Percentiles rank a stretch among this genome's conserved stretches.
Evolutionary conservation across 371 early-diverging fungal genomes (phyloP).

Genomic region (Mucor velutinosus): DNA sequence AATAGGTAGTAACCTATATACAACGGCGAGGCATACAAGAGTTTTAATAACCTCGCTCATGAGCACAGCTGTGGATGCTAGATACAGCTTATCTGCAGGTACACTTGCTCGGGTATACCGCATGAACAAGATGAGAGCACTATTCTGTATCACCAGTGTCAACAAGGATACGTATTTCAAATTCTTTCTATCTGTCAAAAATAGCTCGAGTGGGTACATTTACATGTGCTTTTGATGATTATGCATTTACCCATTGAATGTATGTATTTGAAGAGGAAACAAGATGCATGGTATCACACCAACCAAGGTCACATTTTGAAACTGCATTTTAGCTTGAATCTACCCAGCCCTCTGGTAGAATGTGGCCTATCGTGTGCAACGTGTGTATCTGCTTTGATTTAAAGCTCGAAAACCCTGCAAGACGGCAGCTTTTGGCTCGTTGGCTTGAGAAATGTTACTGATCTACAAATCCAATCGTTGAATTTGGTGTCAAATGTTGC

Average conservation of each 20-base stretch:
- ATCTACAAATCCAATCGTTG: too few relatives aligned
- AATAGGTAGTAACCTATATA: conserved; percentile 31
- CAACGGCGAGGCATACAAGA: conserved; percentile 64
- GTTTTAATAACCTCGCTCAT: conserved; percentile 86
- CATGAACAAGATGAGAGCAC: conserved; percentile 82
- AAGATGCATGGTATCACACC: not conserved
- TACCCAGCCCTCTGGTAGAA: not conserved
- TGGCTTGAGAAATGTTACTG: too few relatives aligned
- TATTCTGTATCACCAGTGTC: conserved; percentile 88
- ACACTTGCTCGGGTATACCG: conserved; percentile 71
- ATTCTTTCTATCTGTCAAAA: not conserved
- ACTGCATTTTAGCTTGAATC: not conserved
- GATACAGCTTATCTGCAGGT: conserved; percentile 56
- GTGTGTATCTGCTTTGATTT: too few relatives aligned
- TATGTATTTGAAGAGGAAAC: not conserved
- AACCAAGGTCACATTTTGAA: not conserved
- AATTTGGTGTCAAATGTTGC: not conserved
- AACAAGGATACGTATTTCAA: conserved; percentile 74
- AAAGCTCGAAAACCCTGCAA: too few relatives aligned
- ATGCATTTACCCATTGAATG: not conserved
- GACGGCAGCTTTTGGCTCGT: too few relatives aligned
- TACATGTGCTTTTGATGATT: not conserved
- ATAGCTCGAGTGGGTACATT: not conserved
- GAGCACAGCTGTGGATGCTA: conserved; percentile 88
- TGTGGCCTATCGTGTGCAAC: too few relatives aligned